Percentiles rank a stretch among this genome's conserved stretches.
These are phyloP conservation scores for Rhynchosporium secalis DNA, from an alignment of 2,329 filamentous ascomycete genomes.

Conservation along the genomic window DNA sequence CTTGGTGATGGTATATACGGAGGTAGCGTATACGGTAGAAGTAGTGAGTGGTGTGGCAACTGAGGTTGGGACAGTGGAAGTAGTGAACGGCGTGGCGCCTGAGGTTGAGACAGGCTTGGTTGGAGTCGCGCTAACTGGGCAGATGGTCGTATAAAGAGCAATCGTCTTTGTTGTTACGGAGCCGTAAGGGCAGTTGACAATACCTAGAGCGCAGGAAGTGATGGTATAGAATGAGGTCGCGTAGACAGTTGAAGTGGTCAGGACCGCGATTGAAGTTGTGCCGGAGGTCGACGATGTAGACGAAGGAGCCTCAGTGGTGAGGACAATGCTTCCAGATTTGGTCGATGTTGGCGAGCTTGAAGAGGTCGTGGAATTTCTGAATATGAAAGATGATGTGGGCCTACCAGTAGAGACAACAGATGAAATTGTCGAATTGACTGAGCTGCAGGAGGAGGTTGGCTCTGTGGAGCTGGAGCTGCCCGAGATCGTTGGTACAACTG, in stretches of 20 bases:
- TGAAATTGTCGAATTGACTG: not conserved
- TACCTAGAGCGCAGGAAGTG: conserved; percentile 6
- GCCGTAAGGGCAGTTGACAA: conserved; percentile 12
- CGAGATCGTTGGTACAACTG: not conserved
- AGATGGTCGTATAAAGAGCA: conserved; percentile 9
- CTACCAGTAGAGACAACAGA: not conserved
- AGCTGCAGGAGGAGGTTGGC: not conserved
- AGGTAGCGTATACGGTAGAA: too few species aligned
- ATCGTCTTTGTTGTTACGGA: conserved; percentile 13
- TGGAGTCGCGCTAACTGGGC: conserved; percentile 7
- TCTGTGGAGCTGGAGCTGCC: not conserved
- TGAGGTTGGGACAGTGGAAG: conserved; percentile 5
- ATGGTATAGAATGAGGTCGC: conserved; percentile 8
- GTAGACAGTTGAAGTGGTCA: conserved; percentile 11
- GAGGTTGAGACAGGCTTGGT: not conserved
- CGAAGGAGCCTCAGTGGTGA: not conserved
- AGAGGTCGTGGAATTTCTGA: not conserved
- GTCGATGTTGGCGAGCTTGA: not conserved
- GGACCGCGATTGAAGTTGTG: not conserved
- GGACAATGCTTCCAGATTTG: not conserved
- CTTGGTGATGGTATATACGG: conserved; percentile 3
- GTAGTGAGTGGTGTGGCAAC: too few species aligned
- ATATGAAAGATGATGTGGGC: not conserved
- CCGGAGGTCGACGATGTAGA: not conserved
- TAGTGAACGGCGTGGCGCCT: not conserved